Evolutionary conservation across 83 land plant genomes (phyloP).

Genomic region (Picea engelmannii): DNA sequence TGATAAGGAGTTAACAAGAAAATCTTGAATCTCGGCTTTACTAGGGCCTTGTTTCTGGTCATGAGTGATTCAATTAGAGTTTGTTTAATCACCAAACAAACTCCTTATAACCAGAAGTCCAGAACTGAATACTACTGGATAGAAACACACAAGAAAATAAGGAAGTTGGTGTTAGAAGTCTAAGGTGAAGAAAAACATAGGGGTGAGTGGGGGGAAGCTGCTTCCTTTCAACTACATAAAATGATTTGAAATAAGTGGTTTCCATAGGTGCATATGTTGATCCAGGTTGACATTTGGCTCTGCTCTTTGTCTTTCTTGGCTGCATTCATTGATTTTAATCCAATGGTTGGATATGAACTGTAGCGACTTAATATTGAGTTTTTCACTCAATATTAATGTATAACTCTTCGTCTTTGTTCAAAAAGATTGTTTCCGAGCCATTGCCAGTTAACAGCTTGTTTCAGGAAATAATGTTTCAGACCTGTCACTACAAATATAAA

Average conservation of each 20-base stretch:
- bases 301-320: neutral
- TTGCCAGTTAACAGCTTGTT: neutral
- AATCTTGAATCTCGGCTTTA: neutral
- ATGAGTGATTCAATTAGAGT: neutral
- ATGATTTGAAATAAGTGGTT: neutral
- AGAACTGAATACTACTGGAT: neutral
- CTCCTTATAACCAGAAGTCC: neutral
- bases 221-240: constrained; percentile 6
- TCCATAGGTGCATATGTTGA: neutral
- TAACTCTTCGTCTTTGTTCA: neutral
- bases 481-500: neutral
- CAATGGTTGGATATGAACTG: neutral
- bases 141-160: neutral
- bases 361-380: neutral
- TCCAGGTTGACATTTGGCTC: neutral
- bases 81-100: neutral
- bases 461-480: neutral
- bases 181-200: neutral
- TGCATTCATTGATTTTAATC: neutral
- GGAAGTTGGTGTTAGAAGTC: neutral
- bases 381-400: too few species aligned
- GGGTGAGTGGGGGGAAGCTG: neutral
- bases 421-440: neutral
- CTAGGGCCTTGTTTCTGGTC: neutral
- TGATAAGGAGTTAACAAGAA: neutral